Percentiles rank a stretch among this genome's conserved stretches.
Conservation (phyloP, 2,329 filamentous ascomycete species). For the Sphaerostilbella broomeana region DNA sequence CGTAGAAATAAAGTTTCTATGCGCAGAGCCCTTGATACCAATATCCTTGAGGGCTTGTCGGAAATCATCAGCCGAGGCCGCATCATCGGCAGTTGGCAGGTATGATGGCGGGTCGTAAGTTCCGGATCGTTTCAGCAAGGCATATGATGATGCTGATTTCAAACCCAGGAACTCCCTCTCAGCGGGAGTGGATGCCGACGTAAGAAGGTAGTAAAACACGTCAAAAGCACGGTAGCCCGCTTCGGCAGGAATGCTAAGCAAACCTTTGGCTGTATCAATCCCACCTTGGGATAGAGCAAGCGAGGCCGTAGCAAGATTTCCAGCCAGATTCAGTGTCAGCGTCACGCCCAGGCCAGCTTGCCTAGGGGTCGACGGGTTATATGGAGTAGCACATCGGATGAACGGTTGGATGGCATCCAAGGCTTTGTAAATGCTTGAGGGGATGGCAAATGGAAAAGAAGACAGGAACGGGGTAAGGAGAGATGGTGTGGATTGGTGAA, state of each 20-base stretch:
- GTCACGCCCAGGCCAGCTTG: slow-evolving; percentile 76
- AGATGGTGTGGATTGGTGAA: slow-evolving; percentile 84
- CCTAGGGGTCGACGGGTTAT: slow-evolving; percentile 76
- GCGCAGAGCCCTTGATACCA: slow-evolving; percentile 80
- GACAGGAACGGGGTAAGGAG: slow-evolving; percentile 74
- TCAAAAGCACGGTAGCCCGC: slow-evolving; percentile 88
- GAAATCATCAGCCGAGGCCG: slow-evolving; percentile 89
- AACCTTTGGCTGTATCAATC: slow-evolving; percentile 73
- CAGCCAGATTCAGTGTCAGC: slow-evolving; percentile 73
- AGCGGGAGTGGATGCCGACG: slow-evolving; percentile 79
- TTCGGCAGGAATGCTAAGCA: slow-evolving; percentile 74
- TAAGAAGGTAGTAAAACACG: slow-evolving; percentile 94
- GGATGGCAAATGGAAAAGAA: slow-evolving; percentile 72
- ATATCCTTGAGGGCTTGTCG: slow-evolving; percentile 79
- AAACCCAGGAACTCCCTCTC: slow-evolving; percentile 85
- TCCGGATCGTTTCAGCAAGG: slow-evolving; percentile 71
- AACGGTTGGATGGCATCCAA: slow-evolving; percentile 81
- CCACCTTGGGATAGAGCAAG: slow-evolving; percentile 80
- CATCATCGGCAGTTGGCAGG: slow-evolving; percentile 86
- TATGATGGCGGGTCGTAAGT: slow-evolving; percentile 85
- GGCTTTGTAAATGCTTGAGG: slow-evolving; percentile 67
- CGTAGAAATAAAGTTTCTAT: slow-evolving; percentile 77
- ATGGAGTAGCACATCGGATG: slow-evolving; percentile 76
- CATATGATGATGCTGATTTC: slow-evolving; percentile 68
- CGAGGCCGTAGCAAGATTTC: slow-evolving; percentile 68